phyloP scores from a whole-genome alignment of 345 rosid species.

The Eucalyptus pumila region DNA sequence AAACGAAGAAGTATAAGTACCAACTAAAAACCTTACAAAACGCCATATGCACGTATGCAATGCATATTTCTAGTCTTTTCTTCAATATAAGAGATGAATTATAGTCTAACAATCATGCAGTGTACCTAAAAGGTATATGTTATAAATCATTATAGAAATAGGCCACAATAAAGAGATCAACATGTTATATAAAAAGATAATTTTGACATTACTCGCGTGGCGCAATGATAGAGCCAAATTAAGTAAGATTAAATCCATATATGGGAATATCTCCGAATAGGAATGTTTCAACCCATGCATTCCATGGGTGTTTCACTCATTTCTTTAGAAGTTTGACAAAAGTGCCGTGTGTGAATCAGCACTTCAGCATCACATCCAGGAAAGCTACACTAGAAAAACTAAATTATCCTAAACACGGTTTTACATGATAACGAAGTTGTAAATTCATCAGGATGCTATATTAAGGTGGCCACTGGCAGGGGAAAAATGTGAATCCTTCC shows the following conservation, averaged over 20 bases:
- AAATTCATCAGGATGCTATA: rapidly evolving
- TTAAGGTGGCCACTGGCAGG: not conserved
- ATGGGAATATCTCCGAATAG: not conserved
- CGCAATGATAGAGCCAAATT: not conserved
- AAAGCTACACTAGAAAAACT: not conserved
- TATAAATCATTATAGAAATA: not conserved
- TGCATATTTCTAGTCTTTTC: not conserved
- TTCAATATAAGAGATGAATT: not conserved
- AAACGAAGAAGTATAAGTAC: not conserved
- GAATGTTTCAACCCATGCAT: not conserved
- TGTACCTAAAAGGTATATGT: not conserved
- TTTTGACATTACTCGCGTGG: rapidly evolving
- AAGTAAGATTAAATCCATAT: not conserved
- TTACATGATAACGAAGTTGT: not conserved
- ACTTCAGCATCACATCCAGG: not conserved
- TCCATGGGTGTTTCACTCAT: not conserved
- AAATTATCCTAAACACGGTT: not conserved
- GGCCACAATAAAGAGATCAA: not conserved
- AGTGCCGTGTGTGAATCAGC: not conserved
- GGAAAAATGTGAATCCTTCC: not conserved
- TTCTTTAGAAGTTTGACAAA: not conserved
- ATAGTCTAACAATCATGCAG: not conserved
- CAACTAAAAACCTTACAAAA: not conserved
- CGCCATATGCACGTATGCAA: not conserved
- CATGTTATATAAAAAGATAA: not conserved